Evolutionary conservation across 148 eudicot species (phyloP).

Genomic region (Nepenthes gracilis): DNA sequence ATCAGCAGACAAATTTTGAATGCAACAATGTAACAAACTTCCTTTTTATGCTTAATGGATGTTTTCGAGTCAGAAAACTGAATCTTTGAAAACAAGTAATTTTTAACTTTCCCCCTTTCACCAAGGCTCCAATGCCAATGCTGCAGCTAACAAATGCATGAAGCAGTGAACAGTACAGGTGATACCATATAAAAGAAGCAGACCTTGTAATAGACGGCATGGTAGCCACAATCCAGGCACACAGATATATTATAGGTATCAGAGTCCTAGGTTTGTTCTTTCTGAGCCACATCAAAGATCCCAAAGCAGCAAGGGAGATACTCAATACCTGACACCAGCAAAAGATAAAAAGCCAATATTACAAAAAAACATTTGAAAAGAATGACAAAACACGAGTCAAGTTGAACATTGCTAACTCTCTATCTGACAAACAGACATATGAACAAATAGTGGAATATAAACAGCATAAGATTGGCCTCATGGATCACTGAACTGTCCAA

Average conservation of each 20-base stretch:
- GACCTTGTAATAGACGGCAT: conserved; percentile 97
- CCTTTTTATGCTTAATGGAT: not conserved
- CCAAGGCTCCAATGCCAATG: not conserved
- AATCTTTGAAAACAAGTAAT: not conserved
- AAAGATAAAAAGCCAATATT: conserved; percentile 2
- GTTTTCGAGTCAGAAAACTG: not conserved
- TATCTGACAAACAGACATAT: not conserved
- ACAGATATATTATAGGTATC: conserved; percentile 77
- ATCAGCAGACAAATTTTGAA: not conserved
- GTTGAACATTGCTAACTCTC: not conserved
- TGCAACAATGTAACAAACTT: not conserved
- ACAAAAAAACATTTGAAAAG: not conserved
- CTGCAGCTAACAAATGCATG: not conserved
- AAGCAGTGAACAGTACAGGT: not conserved
- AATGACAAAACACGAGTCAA: not conserved
- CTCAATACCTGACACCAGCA: conserved; percentile 49
- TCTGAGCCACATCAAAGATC: conserved; percentile 97
- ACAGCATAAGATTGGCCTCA: no score
- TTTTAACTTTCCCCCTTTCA: no score
- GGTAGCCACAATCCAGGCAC: conserved; percentile 86
- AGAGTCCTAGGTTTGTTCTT: conserved; percentile 89
- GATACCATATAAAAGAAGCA: conserved; percentile 6
- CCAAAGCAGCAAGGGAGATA: conserved; percentile 87
- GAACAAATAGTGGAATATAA: not conserved
- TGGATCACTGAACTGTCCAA: no score